These are phyloP conservation scores for Aphanomyces cochlioides DNA, from an alignment of 352 stramenopile genomes.

Conservation along the genomic window DNA sequence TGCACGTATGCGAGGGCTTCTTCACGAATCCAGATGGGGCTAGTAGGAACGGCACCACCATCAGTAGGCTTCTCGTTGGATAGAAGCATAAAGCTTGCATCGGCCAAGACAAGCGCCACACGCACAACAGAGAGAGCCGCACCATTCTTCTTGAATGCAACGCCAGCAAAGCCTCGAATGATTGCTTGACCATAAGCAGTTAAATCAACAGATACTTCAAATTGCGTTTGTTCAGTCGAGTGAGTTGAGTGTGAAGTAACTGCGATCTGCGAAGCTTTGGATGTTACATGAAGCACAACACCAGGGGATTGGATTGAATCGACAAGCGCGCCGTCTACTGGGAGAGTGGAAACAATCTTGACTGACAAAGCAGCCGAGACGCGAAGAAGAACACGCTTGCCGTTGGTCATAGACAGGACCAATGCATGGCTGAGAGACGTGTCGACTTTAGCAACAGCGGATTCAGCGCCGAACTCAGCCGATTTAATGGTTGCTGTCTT, in stretches of 20 bases:
- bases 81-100: slow-evolving; percentile 7
- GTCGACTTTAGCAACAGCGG: slow-evolving; percentile 44
- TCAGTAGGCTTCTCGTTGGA: slow-evolving; percentile 49
- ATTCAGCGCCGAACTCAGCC: slow-evolving; percentile 22
- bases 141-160: slow-evolving; percentile 58
- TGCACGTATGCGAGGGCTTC: slow-evolving; percentile 75
- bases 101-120: slow-evolving; percentile 63
- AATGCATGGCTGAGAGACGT: slow-evolving; percentile 43
- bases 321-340: slow-evolving; percentile 42
- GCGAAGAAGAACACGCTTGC: slow-evolving; percentile 57
- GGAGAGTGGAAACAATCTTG: slow-evolving; percentile 42
- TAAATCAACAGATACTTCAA: slow-evolving; percentile 51
- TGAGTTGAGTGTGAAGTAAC: slow-evolving; percentile 41
- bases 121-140: slow-evolving; percentile 3
- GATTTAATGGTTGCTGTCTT: slow-evolving; percentile 21
- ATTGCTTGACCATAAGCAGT: slow-evolving; percentile 50
- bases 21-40: slow-evolving; percentile 69
- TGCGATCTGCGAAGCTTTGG: slow-evolving; percentile 34
- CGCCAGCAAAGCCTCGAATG: slow-evolving; percentile 50
- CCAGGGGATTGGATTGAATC: slow-evolving; percentile 36
- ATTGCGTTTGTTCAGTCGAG: slow-evolving; percentile 36
- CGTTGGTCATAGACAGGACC: slow-evolving; percentile 48
- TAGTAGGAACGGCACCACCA: slow-evolving; percentile 27
- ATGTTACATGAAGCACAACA: slow-evolving; percentile 48
- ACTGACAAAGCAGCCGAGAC: slow-evolving; percentile 43